phyloP scores from a whole-genome alignment of 1,284 basidiomycete genomes.

The Rhodotorula sp. region DNA sequence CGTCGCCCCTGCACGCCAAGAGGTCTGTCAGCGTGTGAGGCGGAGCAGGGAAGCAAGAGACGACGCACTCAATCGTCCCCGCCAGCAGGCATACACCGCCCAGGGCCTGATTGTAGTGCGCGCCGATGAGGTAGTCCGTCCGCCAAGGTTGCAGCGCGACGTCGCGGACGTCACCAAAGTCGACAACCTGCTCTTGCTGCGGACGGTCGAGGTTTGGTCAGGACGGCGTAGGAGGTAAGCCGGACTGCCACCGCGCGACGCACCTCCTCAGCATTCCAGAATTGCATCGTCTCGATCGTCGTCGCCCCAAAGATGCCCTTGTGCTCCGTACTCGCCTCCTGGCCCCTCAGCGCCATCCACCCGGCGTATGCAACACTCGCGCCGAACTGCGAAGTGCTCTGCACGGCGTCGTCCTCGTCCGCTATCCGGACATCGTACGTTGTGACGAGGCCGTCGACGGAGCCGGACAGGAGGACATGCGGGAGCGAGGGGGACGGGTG shows the following conservation, averaged over 20 bases:
- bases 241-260: not conserved
- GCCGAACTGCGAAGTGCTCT: slow-evolving; percentile 45
- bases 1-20: slow-evolving; percentile 31
- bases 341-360: slow-evolving; percentile 40
- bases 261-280: slow-evolving; percentile 42
- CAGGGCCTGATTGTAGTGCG: slow-evolving; percentile 32
- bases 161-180: slow-evolving; percentile 41
- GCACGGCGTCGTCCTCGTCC: slow-evolving; percentile 57
- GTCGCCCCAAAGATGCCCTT: slow-evolving; percentile 42
- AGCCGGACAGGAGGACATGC: slow-evolving; percentile 54
- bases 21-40: not conserved
- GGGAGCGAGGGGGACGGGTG: slow-evolving; percentile 50
- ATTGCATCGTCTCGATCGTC: slow-evolving; percentile 45
- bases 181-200: slow-evolving; percentile 33
- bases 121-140: slow-evolving; percentile 40
- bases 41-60: not conserved
- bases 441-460: slow-evolving; percentile 56
- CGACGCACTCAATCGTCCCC: slow-evolving; percentile 38
- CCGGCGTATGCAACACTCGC: slow-evolving; percentile 38
- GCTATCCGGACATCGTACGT: slow-evolving; percentile 53
- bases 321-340: slow-evolving; percentile 14
- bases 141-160: slow-evolving; percentile 42
- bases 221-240: not conserved
- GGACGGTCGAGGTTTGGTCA: not conserved
- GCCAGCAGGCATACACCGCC: slow-evolving; percentile 40